Percentiles rank a stretch among this genome's conserved stretches.
These are phyloP conservation scores for Glycine soja DNA, from an alignment of 306 rosid genomes.

Conservation along the genomic window DNA sequence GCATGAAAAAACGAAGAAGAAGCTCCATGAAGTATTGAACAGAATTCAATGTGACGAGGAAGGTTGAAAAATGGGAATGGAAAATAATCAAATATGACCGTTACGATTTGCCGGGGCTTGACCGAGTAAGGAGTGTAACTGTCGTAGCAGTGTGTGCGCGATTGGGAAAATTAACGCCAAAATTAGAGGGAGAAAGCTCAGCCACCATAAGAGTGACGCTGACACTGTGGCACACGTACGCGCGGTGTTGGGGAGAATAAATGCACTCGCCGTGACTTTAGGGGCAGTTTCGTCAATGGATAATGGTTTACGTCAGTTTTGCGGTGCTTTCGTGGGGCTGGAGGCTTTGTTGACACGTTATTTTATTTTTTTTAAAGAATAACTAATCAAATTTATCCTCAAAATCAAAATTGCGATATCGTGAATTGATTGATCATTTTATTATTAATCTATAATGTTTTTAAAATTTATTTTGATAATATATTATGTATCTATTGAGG, in stretches of 20 bases:
- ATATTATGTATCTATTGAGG: too few species aligned
- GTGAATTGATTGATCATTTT: too few species aligned
- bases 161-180: slow-evolving; percentile 32
- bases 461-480: too few species aligned
- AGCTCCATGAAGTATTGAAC: neutral
- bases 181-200: slow-evolving; percentile 27
- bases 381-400: too few species aligned
- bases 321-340: slow-evolving; percentile 23
- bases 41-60: neutral
- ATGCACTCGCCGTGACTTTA: slow-evolving; percentile 40
- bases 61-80: slow-evolving; percentile 41
- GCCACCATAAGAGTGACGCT: slow-evolving; percentile 21
- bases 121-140: slow-evolving; percentile 67
- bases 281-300: slow-evolving; percentile 44
- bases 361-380: neutral
- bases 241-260: slow-evolving; percentile 45
- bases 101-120: slow-evolving; percentile 49
- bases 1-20: neutral
- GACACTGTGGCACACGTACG: slow-evolving; percentile 28
- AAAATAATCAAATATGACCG: slow-evolving; percentile 56
- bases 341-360: slow-evolving; percentile 43
- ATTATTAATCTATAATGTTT: too few species aligned
- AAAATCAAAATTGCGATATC: too few species aligned
- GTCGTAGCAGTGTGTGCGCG: slow-evolving; percentile 49
- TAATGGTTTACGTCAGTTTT: slow-evolving; percentile 1